These are phyloP conservation scores for Camellia oleifera DNA, from an alignment of 179 eudicot species.

Conservation along the genomic window DNA sequence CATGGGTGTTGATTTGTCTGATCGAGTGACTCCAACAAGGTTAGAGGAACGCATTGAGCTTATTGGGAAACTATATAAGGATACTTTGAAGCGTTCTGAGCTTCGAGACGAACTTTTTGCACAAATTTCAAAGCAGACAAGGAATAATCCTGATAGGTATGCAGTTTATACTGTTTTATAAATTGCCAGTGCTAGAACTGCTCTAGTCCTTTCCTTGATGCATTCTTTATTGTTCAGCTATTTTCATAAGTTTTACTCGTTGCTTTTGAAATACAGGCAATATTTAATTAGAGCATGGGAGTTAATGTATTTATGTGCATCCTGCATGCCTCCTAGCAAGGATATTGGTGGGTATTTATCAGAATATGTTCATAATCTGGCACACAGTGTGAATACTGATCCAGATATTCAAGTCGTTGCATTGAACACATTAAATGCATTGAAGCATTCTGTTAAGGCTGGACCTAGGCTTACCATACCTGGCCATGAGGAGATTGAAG, in stretches of 20 bases:
- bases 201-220: not conserved
- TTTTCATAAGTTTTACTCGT: not conserved
- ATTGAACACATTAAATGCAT: slow-evolving; percentile 75
- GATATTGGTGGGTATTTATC: slow-evolving; percentile 92
- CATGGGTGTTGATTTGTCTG: slow-evolving; percentile 87
- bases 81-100: slow-evolving; percentile 85
- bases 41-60: slow-evolving; percentile 90
- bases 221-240: not conserved
- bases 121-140: slow-evolving; percentile 94
- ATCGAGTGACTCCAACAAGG: slow-evolving; percentile 59
- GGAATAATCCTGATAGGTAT: slow-evolving; percentile 91
- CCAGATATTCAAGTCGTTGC: slow-evolving; percentile 81
- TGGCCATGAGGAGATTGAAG: slow-evolving; percentile 95
- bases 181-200: slow-evolving; percentile 6
- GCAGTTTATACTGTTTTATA: not conserved
- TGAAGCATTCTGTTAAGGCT: slow-evolving; percentile 86
- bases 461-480: slow-evolving; percentile 93
- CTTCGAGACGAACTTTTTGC: slow-evolving; percentile 96
- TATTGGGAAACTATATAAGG: slow-evolving; percentile 85
- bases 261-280: slow-evolving; percentile 39
- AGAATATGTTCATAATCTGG: slow-evolving; percentile 86
- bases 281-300: slow-evolving; percentile 78
- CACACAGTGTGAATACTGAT: slow-evolving; percentile 58
- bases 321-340: slow-evolving; percentile 99
- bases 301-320: slow-evolving; percentile 83